These are phyloP conservation scores for Trichoderma sp. DNA, from an alignment of 2,329 filamentous ascomycete genomes.

Conservation along the genomic window DNA sequence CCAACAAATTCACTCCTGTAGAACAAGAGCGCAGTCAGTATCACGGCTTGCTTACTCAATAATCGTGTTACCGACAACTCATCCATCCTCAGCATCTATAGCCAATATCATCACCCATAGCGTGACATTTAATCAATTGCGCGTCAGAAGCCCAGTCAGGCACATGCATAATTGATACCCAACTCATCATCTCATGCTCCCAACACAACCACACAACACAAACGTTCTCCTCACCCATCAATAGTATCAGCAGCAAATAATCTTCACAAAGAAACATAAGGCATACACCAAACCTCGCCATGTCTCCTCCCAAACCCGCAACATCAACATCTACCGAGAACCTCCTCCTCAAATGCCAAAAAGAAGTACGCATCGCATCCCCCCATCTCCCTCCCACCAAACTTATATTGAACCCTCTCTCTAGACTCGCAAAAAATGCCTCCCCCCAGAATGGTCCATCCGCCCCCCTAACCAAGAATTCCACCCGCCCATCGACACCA, in stretches of 20 bases:
- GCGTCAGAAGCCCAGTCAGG: background rate
- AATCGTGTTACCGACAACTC: background rate
- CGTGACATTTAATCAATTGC: background rate
- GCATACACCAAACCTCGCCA: background rate
- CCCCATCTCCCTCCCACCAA: background rate
- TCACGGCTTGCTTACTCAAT: background rate
- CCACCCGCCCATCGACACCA: background rate
- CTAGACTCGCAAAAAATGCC: constrained; percentile 2
- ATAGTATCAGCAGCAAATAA: background rate
- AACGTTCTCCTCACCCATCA: background rate
- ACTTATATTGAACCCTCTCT: background rate
- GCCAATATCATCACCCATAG: background rate
- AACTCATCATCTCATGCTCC: background rate
- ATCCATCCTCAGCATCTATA: background rate
- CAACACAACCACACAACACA: background rate
- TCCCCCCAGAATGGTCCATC: constrained; percentile 12
- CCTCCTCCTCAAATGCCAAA: constrained; percentile 14
- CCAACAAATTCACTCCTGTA: no score
- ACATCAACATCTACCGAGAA: constrained; percentile 11
- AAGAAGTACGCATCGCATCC: background rate
- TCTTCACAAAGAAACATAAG: background rate
- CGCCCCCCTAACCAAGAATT: constrained; percentile 3
- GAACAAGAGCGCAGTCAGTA: no score
- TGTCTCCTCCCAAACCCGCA: background rate
- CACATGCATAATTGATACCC: background rate